Evolutionary conservation across 805 yeast genomes (phyloP), one percentile per base, ranked within the genome.

Genomic region (Suhomyces sp.): DNA sequence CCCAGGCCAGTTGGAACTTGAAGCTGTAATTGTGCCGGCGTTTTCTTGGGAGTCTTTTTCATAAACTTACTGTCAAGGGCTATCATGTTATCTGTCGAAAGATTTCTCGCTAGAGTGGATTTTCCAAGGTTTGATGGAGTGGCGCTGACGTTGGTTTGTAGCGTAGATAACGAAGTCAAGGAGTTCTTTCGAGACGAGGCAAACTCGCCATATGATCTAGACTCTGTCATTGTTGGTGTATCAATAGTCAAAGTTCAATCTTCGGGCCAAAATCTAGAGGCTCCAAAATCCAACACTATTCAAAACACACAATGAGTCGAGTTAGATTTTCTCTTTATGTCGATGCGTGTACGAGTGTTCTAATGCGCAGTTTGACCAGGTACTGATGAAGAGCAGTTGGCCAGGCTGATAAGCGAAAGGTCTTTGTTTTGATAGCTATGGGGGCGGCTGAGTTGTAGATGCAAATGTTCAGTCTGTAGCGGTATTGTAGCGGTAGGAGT

Each of bases 31-130:
- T 36, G 51, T 38, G n/a, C 42, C 6, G 58, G 57, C 12, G 57
- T 48, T 49, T 59, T 64, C 49, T 73, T 70, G 48, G 73, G 61
- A 9, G 74, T 55, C 52, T 70, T 72, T 50, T 71, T 71, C n/a
- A 58, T 59, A 55, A 80, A 78, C 54, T 67, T 70, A 26, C 65
- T 66, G 26, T 78, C 81, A 35, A 76, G 58, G 13, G 61, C 56
- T 44, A 75, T 52, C 48, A 79, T 61, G 17, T 71, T 67, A 15
- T 69, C 78, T 2, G 82, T 78, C 12, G 77, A 69, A 46, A 70
- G 49, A 46, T 66, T 67, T 54, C 80, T 60, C 10, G 69, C 68
- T 19, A 57, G 22, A 50, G 52, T 44, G 9, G 46, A 15, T 5
- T 4, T 22, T 15, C n/a, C 46, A 10, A 17, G n/a, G 31, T 42